Conservation (phyloP, 345 rosid species). For the Litchi chinensis region DNA sequence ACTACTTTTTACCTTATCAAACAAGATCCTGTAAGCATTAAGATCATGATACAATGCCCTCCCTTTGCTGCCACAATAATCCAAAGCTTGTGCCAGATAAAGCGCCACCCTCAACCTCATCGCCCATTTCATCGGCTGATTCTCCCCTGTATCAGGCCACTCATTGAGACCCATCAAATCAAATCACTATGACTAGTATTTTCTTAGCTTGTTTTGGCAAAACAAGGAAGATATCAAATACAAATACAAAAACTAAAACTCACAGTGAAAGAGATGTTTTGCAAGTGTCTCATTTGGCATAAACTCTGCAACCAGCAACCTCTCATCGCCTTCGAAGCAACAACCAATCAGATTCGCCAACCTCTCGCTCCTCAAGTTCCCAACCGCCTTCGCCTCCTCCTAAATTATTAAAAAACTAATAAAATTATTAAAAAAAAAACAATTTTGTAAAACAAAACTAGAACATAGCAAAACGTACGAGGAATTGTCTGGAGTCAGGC, state of each 20-base stretch:
- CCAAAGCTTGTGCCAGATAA: slow-evolving; percentile 88
- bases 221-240: background rate
- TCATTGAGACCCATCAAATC: background rate
- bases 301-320: slow-evolving; percentile 89
- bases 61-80: slow-evolving; percentile 84
- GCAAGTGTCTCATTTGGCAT: slow-evolving; percentile 95
- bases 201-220: background rate
- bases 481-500: slow-evolving; percentile 96
- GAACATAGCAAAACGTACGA: slow-evolving; percentile 44
- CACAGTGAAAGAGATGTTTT: slow-evolving; percentile 95
- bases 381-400: slow-evolving; percentile 95
- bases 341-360: slow-evolving; percentile 89
- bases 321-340: slow-evolving; percentile 87
- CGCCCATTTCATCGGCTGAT: slow-evolving; percentile 97
- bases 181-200: too few species aligned
- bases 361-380: slow-evolving; percentile 82
- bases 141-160: slow-evolving; percentile 66
- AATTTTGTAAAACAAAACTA: too few species aligned
- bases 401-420: slow-evolving; percentile 22
- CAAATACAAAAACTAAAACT: slow-evolving; percentile 19
- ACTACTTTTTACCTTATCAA: slow-evolving; percentile 65
- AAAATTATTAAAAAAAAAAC: background rate
- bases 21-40: slow-evolving; percentile 88
- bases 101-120: slow-evolving; percentile 95
- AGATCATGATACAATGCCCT: slow-evolving; percentile 96